phyloP scores from a whole-genome alignment of 148 eudicot genomes.

The Drosera capensis region DNA sequence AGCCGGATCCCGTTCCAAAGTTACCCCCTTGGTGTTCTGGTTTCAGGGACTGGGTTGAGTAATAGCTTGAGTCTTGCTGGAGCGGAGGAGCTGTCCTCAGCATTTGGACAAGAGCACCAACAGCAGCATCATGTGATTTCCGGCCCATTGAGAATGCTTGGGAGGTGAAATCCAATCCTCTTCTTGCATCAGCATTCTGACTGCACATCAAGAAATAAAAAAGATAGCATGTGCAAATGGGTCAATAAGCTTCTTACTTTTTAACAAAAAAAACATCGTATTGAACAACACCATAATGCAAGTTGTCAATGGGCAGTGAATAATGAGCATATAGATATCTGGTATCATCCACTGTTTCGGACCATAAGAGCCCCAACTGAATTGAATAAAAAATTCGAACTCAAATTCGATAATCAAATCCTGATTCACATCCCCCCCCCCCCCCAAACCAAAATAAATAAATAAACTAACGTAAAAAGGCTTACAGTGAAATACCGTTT shows the following conservation, averaged over 20 bases:
- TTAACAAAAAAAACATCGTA: too few species aligned
- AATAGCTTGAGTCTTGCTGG: constrained; percentile 63
- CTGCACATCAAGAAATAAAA: constrained; percentile 23
- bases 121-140: constrained; percentile 85
- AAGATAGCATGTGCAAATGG: constrained; percentile 2
- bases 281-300: background rate
- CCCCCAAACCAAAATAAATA: too few species aligned
- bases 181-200: constrained; percentile 33
- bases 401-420: too few species aligned
- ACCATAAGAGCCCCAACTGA: too few species aligned
- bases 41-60: constrained; percentile 25
- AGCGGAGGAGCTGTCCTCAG: constrained; percentile 78
- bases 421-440: too few species aligned
- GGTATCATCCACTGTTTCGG: too few species aligned
- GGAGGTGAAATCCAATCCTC: constrained; percentile 27
- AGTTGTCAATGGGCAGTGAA: too few species aligned
- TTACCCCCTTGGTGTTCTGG: constrained; percentile 24
- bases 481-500: too few species aligned
- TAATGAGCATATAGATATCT: too few species aligned
- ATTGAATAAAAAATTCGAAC: too few species aligned
- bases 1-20: constrained; percentile 36
- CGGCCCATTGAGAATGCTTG: constrained; percentile 28
- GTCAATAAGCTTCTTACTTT: too few species aligned
- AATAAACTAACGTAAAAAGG: too few species aligned
- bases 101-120: constrained; percentile 76